Base-by-base conservation (phyloP, 1,284 basidiomycete genomes). In the Ustilago loliicola region DNA sequence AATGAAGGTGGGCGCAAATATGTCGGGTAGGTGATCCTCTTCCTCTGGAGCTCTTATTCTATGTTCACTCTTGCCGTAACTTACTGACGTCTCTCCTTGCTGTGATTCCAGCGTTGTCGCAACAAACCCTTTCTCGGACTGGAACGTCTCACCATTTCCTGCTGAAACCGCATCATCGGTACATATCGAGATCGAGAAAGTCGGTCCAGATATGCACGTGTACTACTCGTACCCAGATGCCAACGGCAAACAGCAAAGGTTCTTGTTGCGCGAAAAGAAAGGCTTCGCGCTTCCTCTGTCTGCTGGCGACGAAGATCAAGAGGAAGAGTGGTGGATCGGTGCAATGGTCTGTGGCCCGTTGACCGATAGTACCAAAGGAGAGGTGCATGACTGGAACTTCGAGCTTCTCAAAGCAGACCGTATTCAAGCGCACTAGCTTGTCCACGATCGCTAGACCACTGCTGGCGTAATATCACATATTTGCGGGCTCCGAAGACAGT, bases 261-360 rank as follows among this genome's bases (percentile, higher is more conserved):
- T 71, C 32, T 27, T 76, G 38, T n/a, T 76, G 53, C 45, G 73
- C 0, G 73, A 76, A 45, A 69, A 71, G 40, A 71, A 71, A 36
- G 73, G 73, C 0, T 67, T 76, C 32, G 68, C 64, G 7, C n/a
- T 65, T 2, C 52, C 50, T 7, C 47, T 21, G 0, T 25, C 27
- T 8, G 32, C 29, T 9, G 21, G 2, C 10, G 23, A 27, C 9
- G 52, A 45, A 6, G 42, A 19, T 21, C 42, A 21, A 21, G n/a
- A 61, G 27, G 62, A 75, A 25, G 55, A 64, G 21, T 76, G 73
- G 73, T 67, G 73, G 73, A 13, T 76, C n/a, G 73, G 73, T n/a
- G 64, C 38, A 1, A 71, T 76, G 68, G 73, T 76, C 23, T 76
- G 73, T 30, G 73, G 73, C 0, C 73, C 73, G 1, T 36, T 63